Evolutionary conservation across 305 asterid genomes (phyloP).

Genomic region (Coffea humblotiana): DNA sequence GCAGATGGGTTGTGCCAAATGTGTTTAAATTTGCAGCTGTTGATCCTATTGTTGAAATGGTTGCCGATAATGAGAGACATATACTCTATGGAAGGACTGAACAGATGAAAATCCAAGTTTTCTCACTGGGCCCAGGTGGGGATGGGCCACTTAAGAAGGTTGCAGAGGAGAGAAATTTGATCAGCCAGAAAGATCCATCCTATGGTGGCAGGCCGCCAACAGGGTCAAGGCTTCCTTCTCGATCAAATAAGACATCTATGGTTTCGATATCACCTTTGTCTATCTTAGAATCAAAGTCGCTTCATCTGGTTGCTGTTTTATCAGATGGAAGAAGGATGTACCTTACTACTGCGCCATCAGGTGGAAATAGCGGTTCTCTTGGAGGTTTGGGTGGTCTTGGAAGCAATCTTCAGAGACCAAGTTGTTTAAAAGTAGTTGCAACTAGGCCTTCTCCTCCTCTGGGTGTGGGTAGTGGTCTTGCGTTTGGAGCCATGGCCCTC

Average conservation of each 20-base stretch:
- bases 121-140: slow-evolving; percentile 81
- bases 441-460: slow-evolving; percentile 97
- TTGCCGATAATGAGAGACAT: slow-evolving; percentile 87
- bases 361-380: slow-evolving; percentile 68
- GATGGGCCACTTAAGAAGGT: slow-evolving; percentile 91
- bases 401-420: slow-evolving; percentile 57
- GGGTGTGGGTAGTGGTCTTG: slow-evolving; percentile 79
- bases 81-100: slow-evolving; percentile 91
- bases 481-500: slow-evolving; percentile 77
- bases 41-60: slow-evolving; percentile 97
- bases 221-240: slow-evolving; percentile 64
- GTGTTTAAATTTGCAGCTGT: slow-evolving; percentile 92
- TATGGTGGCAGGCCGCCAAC: slow-evolving; percentile 78
- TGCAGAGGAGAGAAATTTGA: slow-evolving; percentile 88
- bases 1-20: slow-evolving; percentile 98
- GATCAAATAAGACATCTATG: slow-evolving; percentile 70
- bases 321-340: slow-evolving; percentile 99
- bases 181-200: slow-evolving; percentile 73
- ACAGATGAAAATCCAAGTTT: slow-evolving; percentile 92
- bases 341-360: slow-evolving; percentile 79
- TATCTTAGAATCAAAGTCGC: slow-evolving; percentile 86
- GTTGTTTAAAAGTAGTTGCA: slow-evolving; percentile 90
- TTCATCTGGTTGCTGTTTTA: slow-evolving; percentile 87
- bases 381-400: slow-evolving; percentile 68
- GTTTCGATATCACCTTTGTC: slow-evolving; percentile 86